phyloP scores from a whole-genome alignment of 164 flowering plant species.

The Aristolochia contorta region DNA sequence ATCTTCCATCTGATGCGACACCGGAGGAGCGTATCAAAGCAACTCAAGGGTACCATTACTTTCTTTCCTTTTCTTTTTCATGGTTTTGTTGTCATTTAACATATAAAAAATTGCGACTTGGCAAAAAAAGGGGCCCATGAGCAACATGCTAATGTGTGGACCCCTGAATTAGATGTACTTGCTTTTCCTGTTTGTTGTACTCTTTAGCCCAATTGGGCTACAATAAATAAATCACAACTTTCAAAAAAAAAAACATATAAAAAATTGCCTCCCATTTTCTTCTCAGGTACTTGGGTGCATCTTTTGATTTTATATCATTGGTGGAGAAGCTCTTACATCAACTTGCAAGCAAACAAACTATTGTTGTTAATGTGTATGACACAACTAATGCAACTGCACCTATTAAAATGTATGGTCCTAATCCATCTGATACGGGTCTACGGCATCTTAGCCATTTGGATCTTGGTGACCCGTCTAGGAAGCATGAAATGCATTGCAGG shows the following conservation, averaged over 20 bases:
- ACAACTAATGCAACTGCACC: conserved; percentile 64
- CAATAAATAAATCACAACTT: too few relatives aligned
- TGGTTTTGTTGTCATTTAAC: not conserved
- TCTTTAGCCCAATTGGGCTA: too few relatives aligned
- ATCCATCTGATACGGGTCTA: conserved; percentile 46
- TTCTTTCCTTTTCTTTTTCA: not conserved
- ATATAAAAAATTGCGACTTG: not conserved
- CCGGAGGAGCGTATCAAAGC: conserved; percentile 67
- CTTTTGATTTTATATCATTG: conserved; percentile 82
- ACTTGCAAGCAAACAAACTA: conserved; percentile 88
- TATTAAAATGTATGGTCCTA: conserved; percentile 77
- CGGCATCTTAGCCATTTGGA: conserved; percentile 60
- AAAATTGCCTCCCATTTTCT: not conserved
- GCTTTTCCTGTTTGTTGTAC: too few relatives aligned
- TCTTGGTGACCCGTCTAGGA: conserved; percentile 85
- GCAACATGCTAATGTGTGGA: too few relatives aligned
- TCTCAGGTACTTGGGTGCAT: conserved; percentile 83
- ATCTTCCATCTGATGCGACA: conserved; percentile 64
- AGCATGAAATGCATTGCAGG: conserved; percentile 99
- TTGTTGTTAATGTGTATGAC: conserved; percentile 87
- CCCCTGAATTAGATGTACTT: too few relatives aligned
- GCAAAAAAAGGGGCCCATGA: too few relatives aligned
- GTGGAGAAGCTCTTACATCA: conserved; percentile 95
- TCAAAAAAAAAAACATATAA: too few relatives aligned
- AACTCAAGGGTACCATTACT: conserved; percentile 55